Base-by-base conservation (phyloP, 805 yeast genomes). In the Isabelozyma gotoi region DNA sequence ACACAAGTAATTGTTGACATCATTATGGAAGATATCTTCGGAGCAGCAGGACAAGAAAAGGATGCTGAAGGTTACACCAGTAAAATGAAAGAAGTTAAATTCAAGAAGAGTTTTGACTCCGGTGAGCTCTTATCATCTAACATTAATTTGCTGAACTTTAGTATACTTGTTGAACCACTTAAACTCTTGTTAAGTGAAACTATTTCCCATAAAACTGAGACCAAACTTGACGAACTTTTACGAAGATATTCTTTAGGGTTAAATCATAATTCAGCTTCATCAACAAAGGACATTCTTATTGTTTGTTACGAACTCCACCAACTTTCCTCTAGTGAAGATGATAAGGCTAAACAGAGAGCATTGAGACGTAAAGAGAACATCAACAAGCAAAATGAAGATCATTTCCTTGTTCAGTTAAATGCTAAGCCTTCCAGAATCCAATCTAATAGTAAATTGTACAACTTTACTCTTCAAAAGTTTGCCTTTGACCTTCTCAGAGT, bases 1-100 rank as follows among this genome's bases (percentile, higher is more conserved):
- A 78, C 84, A 3, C 67, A 68, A 2, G 53, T 84, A 42, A 66
- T 91, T 10, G 82, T 84, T 51, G 82, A 80, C 17, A 71, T 89
- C 12, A 74, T 91, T 17, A 92, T 92, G 96, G 96, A 90, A 57
- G 97, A 92, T 57, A 77, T 82, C 3, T 91, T 94, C 63, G 99
- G 99, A 18, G 78, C 84, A 7, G 87, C 96, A 3, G 96, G 96
- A 29, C 85, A 85, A 57, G 98, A 94, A 57, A 92, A 94, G 60
- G 98, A 94, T 50, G 91, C 94, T 4, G 97, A 90, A 48, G 96
- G 90, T 15, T 92, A 94, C 57, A 79, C 78, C 41, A 83, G 88
- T 21, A 82, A 84, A 48, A 87, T 90, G 82, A 87, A 85, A 54
- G 99, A 92, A 69, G 92, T 94, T 29, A 91, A 89, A 60, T 84